Conservation (phyloP, 2,329 filamentous ascomycete genomes). For the Penicillium frequentans region DNA sequence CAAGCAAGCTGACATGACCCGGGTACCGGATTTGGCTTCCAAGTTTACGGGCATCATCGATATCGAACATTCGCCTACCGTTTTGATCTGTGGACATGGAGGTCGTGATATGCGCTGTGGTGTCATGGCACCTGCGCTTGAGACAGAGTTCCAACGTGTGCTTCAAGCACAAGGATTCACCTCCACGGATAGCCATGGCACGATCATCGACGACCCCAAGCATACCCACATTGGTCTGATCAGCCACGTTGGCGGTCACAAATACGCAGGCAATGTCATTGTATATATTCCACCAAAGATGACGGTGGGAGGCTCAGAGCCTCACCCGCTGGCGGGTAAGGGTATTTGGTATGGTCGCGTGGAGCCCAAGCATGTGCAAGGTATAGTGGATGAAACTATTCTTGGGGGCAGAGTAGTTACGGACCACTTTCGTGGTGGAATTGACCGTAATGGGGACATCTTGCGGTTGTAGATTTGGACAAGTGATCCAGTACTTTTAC, state of each 20-base stretch:
- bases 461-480: conserved; percentile 54
- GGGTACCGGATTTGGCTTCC: conserved; percentile 50
- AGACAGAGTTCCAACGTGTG: conserved; percentile 63
- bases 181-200: conserved; percentile 16
- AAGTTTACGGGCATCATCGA: conserved; percentile 63
- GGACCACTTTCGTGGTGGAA: conserved; percentile 80
- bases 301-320: conserved; percentile 18
- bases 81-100: conserved; percentile 87
- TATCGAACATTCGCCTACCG: conserved; percentile 55
- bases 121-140: conserved; percentile 71
- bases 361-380: conserved; percentile 82
- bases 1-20: conserved; percentile 36
- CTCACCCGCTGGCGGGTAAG: conserved; percentile 41
- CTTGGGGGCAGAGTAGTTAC: conserved; percentile 83
- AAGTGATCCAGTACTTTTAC: background rate
- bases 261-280: conserved; percentile 92
- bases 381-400: conserved; percentile 82
- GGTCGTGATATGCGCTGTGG: conserved; percentile 82
- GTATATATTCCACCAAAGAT: conserved; percentile 62
- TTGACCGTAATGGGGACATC: conserved; percentile 71
- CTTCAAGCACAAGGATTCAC: conserved; percentile 32
- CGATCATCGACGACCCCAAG: conserved; percentile 27
- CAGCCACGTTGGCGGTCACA: conserved; percentile 90
- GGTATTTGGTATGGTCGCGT: conserved; percentile 84
- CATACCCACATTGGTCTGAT: conserved; percentile 51